These are phyloP conservation scores for Diaporthe longicolla DNA, from an alignment of 2,329 filamentous ascomycete species.

Conservation along the genomic window DNA sequence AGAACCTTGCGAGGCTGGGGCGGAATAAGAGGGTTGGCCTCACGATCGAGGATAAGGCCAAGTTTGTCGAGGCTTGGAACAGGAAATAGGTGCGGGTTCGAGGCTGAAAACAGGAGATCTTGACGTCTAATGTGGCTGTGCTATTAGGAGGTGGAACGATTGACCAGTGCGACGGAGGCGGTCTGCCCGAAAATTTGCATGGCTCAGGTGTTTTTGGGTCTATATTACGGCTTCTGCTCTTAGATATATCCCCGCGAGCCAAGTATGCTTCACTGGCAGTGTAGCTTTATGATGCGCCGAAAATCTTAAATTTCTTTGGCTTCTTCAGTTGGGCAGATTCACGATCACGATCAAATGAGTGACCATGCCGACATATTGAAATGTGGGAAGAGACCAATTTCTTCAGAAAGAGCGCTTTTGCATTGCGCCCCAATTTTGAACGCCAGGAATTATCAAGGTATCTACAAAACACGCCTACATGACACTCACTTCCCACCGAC, in stretches of 20 bases:
- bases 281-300: neutral
- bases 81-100: constrained; percentile 48
- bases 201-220: constrained; percentile 38
- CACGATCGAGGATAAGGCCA: constrained; percentile 84
- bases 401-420: constrained; percentile 37
- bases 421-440: constrained; percentile 39
- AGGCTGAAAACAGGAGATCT: neutral
- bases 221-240: constrained; percentile 7
- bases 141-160: neutral
- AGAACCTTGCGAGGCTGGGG: constrained; percentile 88
- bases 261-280: neutral
- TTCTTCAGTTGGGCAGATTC: neutral
- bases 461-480: constrained; percentile 35
- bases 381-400: neutral
- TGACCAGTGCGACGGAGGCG: constrained; percentile 17
- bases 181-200: constrained; percentile 31
- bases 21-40: constrained; percentile 91
- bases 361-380: neutral
- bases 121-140: too few species aligned
- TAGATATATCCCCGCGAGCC: constrained; percentile 31
- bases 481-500: neutral
- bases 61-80: constrained; percentile 80
- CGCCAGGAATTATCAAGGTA: constrained; percentile 37
- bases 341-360: neutral
- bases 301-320: neutral